Base-by-base conservation (phyloP, 768 basidiomycete genomes). In the Cystofilobasidium capitatum region DNA sequence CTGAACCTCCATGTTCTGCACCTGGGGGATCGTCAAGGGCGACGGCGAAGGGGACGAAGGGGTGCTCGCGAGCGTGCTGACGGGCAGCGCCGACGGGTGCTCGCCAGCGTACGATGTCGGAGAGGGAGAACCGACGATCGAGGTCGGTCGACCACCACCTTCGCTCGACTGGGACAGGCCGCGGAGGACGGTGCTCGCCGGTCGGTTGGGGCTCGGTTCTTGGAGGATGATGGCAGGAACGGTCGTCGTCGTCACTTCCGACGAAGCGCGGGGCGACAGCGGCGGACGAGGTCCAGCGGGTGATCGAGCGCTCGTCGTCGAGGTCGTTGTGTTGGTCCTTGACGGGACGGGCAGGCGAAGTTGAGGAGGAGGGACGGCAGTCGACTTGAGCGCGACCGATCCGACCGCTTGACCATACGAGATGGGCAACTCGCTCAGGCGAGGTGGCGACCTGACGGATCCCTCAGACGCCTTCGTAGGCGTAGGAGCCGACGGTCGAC, bases 1-100 rank as follows among this genome's bases (percentile, higher is more conserved):
- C 71, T 91, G 88, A 72, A 94, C 84, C 54, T 83, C 85, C 62
- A 83, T 83, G 72, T 91, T 86, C 71, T 86, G 81, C 35, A 87
- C 79, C 65, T 86, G 82, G 0, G 89, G 88, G n/a, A 85, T 80
- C 33, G 82, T 81, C 37, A 88, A 79, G 2, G 81, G 81, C 39
- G 71, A 70, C 22, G 74, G 69, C 42, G 71, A 71, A 29, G 74
- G 69, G n/a, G 71, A 24, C 14, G 37, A 57, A n/a, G 62, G 69
- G 10, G 40, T 16, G 20, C 54, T n/a, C 3, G 47, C 33, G 14
- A 22, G 36, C 49, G 31, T 24, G 12, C 74, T 72, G 44, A 62
- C 44, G 13, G 73, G 74, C 47, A 71, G 70, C 33, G 62, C 58
- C 8, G 39, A 63, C 44, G 42, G 58, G 14, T 65, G 62, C 49